Conservation (phyloP, 192 early-diverging fungal genomes). For the Coemansia erecta region DNA sequence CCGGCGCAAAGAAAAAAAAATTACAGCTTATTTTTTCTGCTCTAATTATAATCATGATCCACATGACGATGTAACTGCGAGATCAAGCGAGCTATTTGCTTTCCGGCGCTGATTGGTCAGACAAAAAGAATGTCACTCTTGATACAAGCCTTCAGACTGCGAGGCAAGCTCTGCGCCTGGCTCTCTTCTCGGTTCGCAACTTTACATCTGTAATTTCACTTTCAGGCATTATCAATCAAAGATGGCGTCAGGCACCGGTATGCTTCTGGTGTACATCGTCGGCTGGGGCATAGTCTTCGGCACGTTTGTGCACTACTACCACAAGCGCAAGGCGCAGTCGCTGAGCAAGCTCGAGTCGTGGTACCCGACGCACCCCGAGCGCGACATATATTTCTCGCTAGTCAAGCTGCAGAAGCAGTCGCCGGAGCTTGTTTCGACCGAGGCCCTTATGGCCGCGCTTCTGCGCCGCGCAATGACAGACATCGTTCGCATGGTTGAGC, state of each 20-base stretch:
- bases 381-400: constrained; percentile 65
- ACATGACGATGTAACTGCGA: not conserved
- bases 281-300: constrained; percentile 56
- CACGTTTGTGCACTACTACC: constrained; percentile 56
- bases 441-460: constrained; percentile 69
- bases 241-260: constrained; percentile 52
- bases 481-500: constrained; percentile 67
- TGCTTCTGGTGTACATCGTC: constrained; percentile 53
- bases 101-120: constrained; percentile 10
- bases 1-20: too few relatives aligned
- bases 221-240: constrained; percentile 6
- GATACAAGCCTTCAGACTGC: too few relatives aligned
- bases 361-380: constrained; percentile 63
- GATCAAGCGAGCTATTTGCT: constrained; percentile 8
- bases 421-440: constrained; percentile 54
- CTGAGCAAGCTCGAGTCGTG: constrained; percentile 61
- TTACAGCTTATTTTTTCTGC: not conserved
- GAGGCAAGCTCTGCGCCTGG: too few relatives aligned
- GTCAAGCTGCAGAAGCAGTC: constrained; percentile 51
- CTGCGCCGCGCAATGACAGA: constrained; percentile 79
- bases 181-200: too few relatives aligned
- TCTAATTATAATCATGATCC: constrained; percentile 1
- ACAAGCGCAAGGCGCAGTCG: constrained; percentile 51
- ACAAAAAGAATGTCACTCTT: not conserved
- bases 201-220: too few relatives aligned